Base-by-base conservation (phyloP, 2,329 filamentous ascomycete genomes). In the Pseudodiploospora longispora region DNA sequence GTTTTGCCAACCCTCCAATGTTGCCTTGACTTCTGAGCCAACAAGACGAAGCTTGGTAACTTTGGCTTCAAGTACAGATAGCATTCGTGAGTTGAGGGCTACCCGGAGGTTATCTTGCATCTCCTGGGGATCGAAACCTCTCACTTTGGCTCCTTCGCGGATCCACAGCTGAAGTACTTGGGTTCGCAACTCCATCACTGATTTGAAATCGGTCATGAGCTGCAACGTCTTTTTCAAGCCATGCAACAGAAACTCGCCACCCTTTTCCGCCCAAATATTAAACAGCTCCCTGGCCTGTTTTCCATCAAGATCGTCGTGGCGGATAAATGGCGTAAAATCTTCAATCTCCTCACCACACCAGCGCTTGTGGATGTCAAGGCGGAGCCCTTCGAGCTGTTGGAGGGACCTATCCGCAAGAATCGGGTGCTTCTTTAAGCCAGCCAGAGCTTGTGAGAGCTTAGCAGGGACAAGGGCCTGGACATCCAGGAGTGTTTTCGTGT, bases 321-420 rank as follows among this genome's bases (percentile, higher is more conserved):
- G 81, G 32, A 94, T 85, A 67, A 88, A 95, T 0, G 90, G 90
- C 1, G 82, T 91, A 59, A 94, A 96, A 51, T 84, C 85, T 38
- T 78, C 79, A 36, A 95, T 85, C 48, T 94, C 87, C 6, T 89
- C 81, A 12, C 85, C 76, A 50, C 93, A 85, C 85, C 89, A 95
- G 19, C 75, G 75, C 50, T 83, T 80, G 55, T 87, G 81, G 7
- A 93, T 67, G 57, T 95, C 88, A 28, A 96, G 67, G 32, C 85
- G 78, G 9, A 95, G 67, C 10, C 83, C 83, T 51, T 86, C 79
- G 1, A 93, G 63, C 1, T 68, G 65, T 43, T 75, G 74, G 12
- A 96, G 68, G 2, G 81, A 73, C 1, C 74, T 64, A 58, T 94
- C 86, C n/a, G 79, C 78, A 3, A 96, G 66, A 9, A 97, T 69